A percentile compares a stretch with the other conserved stretches of the same genome.
Conservation (phyloP, 768 basidiomycete species). For the Rhizopogon roseolus region DNA sequence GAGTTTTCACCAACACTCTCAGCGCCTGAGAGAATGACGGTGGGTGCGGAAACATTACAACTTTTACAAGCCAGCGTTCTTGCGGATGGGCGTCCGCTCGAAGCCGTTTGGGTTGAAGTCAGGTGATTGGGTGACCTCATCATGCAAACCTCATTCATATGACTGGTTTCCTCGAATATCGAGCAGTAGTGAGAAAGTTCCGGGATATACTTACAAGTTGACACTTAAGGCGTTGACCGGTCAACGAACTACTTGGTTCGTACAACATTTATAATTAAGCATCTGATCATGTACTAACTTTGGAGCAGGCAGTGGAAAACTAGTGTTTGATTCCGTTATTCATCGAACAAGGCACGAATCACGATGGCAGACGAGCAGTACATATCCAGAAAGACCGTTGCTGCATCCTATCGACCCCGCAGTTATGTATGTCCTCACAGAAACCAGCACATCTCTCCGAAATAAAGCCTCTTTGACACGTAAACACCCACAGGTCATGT, state of each 20-base stretch:
- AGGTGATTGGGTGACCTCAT: constrained; percentile 1
- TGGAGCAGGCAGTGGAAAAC: background rate
- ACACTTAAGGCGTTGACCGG: too few relatives aligned
- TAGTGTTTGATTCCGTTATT: background rate
- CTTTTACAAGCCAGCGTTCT: too few relatives aligned
- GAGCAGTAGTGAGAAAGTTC: background rate
- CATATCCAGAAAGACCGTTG: constrained; percentile 26
- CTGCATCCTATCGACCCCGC: constrained; percentile 33
- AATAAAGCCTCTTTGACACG: background rate
- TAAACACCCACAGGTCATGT: constrained; percentile 60
- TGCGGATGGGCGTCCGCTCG: background rate
- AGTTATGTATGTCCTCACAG: constrained; percentile 26
- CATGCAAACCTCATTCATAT: background rate
- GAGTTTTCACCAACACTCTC: background rate
- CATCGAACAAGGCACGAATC: background rate
- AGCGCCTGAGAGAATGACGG: background rate
- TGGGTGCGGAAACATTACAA: background rate
- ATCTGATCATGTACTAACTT: background rate
- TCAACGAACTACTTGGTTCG: background rate
- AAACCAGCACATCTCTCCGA: background rate
- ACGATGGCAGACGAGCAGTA: constrained; percentile 32
- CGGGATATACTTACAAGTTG: too few relatives aligned
- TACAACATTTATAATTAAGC: background rate
- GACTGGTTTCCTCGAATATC: background rate
- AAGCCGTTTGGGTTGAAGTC: background rate